Evolutionary conservation across 345 rosid genomes (phyloP), one percentile per base, ranked within the genome.

Genomic region (Zanthoxylum bungeanum): DNA sequence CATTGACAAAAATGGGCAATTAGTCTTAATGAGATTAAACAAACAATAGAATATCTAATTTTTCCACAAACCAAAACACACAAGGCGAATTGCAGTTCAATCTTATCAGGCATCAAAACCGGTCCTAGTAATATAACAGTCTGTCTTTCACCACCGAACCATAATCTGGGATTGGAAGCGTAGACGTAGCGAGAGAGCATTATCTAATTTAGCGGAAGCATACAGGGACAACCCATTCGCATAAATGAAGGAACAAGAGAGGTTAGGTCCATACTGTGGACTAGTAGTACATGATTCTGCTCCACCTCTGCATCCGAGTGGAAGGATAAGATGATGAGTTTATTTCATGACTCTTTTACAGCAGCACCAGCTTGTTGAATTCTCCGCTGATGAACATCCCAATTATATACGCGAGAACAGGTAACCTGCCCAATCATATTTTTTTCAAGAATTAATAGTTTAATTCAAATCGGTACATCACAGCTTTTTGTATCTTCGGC

Each of bases 321-420:
- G 27, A n/a, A 59, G 2, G 12, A 46, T 28, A 16, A 7, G 62
- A 31, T 6, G 4, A 16, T 33, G 22, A 11, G 22, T 66, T 19
- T 72, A 57, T 57, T 69, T 84, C 82, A 86, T 31, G 75, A 79
- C 34, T 85, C 88, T 69, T 71, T 72, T 51, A 85, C 72, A 78
- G 84, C 69, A 30, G 79, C 76, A 16, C 79, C 60, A 75, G 84
- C 83, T 75, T 88, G 89, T 69, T 82, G 82, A 72, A 83, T 76
- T 73, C 93, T 88, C 56, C 93, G 89, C 80, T 89, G 97, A 74
- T 87, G 98, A 77, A 93, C 96, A 74, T 91, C 98, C 90, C 91
- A 93, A 76, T 91, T 89, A 78, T 93, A 89, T 61, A 93, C 85
- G 36, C 94, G 93, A 10, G 98, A 96, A 59, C 89, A 77, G 0